These are phyloP conservation scores for Epichloe typhina DNA, from an alignment of 2,329 filamentous ascomycete species.

Conservation along the genomic window DNA sequence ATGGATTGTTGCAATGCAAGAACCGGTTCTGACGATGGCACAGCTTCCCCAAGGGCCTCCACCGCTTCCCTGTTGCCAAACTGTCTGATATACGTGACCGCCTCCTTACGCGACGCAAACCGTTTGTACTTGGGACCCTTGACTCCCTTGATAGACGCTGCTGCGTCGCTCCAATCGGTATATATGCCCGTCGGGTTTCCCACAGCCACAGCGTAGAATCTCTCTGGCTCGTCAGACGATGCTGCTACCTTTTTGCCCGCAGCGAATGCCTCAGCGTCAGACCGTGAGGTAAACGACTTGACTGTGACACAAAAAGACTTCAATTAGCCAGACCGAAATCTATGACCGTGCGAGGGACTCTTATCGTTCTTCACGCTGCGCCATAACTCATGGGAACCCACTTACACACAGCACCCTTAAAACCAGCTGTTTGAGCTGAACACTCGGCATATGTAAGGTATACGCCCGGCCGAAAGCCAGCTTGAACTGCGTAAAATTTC, in stretches of 20 bases:
- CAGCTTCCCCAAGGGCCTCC: slow-evolving; percentile 23
- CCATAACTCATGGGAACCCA: slow-evolving; percentile 11
- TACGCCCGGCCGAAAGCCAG: slow-evolving; percentile 44
- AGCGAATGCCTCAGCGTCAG: slow-evolving; percentile 70
- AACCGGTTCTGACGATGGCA: slow-evolving; percentile 6
- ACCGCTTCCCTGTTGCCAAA: slow-evolving; percentile 32
- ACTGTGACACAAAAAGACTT: slow-evolving; percentile 32
- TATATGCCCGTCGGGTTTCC: slow-evolving; percentile 48
- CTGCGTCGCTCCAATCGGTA: slow-evolving; percentile 53
- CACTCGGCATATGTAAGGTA: slow-evolving; percentile 50
- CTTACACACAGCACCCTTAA: slow-evolving; percentile 55
- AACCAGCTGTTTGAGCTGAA: slow-evolving; percentile 45
- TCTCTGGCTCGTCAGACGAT: slow-evolving; percentile 27
- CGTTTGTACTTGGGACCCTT: slow-evolving; percentile 58
- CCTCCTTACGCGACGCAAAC: slow-evolving; percentile 56
- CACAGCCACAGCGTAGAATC: slow-evolving; percentile 48
- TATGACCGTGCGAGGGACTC: not conserved
- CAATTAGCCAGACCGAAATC: not conserved
- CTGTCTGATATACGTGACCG: slow-evolving; percentile 58
- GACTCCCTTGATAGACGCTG: slow-evolving; percentile 60
- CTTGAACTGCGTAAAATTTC: slow-evolving; percentile 52
- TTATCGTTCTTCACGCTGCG: not conserved
- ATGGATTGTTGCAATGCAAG: slow-evolving; percentile 9
- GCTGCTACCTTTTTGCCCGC: slow-evolving; percentile 40
- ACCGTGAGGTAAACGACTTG: slow-evolving; percentile 61